Evolutionary conservation across 2,329 filamentous ascomycete genomes (phyloP).

Genomic region (Diaporthe sp.): DNA sequence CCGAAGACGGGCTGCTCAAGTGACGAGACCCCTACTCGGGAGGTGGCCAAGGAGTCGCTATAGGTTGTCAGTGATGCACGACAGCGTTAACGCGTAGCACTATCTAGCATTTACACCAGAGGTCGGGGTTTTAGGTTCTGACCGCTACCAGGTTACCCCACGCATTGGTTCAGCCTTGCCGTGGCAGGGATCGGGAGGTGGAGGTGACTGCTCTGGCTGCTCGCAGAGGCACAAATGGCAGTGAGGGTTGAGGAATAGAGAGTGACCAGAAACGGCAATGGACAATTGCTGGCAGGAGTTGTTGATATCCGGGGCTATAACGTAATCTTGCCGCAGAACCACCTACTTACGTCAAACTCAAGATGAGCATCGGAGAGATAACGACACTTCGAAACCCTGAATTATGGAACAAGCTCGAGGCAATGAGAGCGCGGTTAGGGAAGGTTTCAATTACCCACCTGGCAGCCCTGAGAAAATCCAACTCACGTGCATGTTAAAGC

Average conservation of each 20-base stretch:
- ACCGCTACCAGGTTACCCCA: constrained; percentile 30
- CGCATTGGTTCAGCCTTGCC: constrained; percentile 4
- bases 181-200: constrained; percentile 33
- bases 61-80: constrained; percentile 15
- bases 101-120: not conserved
- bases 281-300: not conserved
- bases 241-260: not conserved
- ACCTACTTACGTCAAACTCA: constrained; percentile 21
- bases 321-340: constrained; percentile 25
- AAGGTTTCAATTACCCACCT: constrained; percentile 5
- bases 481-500: not conserved
- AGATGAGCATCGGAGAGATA: constrained; percentile 18
- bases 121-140: constrained; percentile 22
- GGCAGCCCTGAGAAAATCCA: not conserved
- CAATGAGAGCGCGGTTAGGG: not conserved
- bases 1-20: not conserved
- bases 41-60: constrained; percentile 11
- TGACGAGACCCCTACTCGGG: constrained; percentile 1
- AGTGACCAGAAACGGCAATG: constrained; percentile 19
- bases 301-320: constrained; percentile 13
- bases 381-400: constrained; percentile 4
- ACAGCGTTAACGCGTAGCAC: constrained; percentile 8
- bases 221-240: not conserved
- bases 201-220: not conserved
- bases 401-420: not conserved